Conservation (phyloP, 2,329 filamentous ascomycete genomes). For the Phialocephala sp. region DNA sequence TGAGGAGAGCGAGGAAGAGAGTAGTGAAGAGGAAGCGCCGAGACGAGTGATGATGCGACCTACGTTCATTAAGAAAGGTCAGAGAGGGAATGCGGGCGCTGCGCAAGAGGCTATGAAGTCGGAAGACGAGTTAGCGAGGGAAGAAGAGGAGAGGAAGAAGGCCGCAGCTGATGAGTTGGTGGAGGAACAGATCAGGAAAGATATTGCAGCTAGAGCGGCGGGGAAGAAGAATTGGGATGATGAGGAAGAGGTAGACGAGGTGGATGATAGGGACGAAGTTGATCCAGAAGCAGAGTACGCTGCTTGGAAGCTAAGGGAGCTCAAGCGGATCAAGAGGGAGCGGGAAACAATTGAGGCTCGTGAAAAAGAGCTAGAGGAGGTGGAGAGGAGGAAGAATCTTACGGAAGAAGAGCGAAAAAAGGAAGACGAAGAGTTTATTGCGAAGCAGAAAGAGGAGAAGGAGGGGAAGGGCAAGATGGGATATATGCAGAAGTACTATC, state of each 20-base stretch:
- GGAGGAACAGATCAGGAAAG: conserved; percentile 86
- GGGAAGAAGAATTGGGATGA: conserved; percentile 87
- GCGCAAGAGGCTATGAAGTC: conserved; percentile 43
- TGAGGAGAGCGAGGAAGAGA: conserved; percentile 43
- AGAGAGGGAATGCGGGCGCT: conserved; percentile 47
- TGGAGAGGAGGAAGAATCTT: conserved; percentile 86
- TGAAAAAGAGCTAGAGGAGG: conserved; percentile 85
- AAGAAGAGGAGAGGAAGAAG: conserved; percentile 68
- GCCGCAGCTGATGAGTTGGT: conserved; percentile 79
- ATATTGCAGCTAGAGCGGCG: conserved; percentile 74
- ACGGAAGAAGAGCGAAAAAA: conserved; percentile 83
- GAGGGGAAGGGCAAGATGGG: conserved; percentile 78
- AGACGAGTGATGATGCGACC: conserved; percentile 64
- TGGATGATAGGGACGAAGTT: conserved; percentile 87
- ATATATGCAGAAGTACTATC: conserved; percentile 95
- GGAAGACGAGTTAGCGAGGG: conserved; percentile 51
- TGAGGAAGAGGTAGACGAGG: conserved; percentile 71
- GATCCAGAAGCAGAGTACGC: conserved; percentile 89
- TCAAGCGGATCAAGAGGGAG: conserved; percentile 86
- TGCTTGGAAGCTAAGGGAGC: conserved; percentile 92
- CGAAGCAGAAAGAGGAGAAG: conserved; percentile 60
- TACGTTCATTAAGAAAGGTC: conserved; percentile 66
- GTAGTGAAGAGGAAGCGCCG: conserved; percentile 63
- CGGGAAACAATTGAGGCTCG: conserved; percentile 82
- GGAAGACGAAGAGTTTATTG: conserved; percentile 82